Conservation (phyloP, 305 asterid species). For the Caryopteris hybrid region DNA sequence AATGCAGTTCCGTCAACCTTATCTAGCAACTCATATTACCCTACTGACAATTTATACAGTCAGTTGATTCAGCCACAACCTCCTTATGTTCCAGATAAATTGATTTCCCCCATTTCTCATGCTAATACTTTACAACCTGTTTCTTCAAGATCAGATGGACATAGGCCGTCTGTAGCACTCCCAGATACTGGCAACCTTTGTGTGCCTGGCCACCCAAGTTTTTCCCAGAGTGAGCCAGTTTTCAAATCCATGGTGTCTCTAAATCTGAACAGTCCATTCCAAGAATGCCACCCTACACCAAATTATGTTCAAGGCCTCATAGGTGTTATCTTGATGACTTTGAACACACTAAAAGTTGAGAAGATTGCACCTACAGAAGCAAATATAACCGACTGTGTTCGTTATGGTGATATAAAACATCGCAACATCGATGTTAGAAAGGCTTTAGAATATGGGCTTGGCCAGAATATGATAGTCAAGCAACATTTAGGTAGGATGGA, state of each 20-base stretch:
- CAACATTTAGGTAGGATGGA: conserved; percentile 23
- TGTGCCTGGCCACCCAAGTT: neutral
- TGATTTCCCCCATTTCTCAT: too few relatives aligned
- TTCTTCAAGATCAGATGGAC: conserved; percentile 20
- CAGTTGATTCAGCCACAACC: conserved; percentile 5
- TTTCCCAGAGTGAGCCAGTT: neutral
- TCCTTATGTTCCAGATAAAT: conserved; percentile 16
- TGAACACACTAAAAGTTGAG: conserved; percentile 40
- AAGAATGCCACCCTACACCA: neutral
- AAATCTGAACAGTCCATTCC: neutral
- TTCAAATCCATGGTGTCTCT: neutral
- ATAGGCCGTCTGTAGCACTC: too few relatives aligned
- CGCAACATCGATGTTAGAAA: conserved; percentile 32
- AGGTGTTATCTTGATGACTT: conserved; percentile 34
- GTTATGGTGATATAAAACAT: conserved; percentile 36
- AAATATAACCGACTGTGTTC: conserved; percentile 37
- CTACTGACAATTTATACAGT: neutral
- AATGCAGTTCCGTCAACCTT: too few relatives aligned
- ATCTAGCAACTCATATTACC: conserved; percentile 2
- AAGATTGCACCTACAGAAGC: conserved; percentile 42
- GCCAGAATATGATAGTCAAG: conserved; percentile 33
- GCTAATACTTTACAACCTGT: too few relatives aligned
- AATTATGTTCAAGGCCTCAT: conserved; percentile 32
- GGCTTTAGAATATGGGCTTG: conserved; percentile 38
- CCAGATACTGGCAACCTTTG: too few relatives aligned